A percentile compares a stretch with the other conserved stretches of the same genome.
Conservation (phyloP, 495 filamentous ascomycete genomes). For the Platismatia glauca region DNA sequence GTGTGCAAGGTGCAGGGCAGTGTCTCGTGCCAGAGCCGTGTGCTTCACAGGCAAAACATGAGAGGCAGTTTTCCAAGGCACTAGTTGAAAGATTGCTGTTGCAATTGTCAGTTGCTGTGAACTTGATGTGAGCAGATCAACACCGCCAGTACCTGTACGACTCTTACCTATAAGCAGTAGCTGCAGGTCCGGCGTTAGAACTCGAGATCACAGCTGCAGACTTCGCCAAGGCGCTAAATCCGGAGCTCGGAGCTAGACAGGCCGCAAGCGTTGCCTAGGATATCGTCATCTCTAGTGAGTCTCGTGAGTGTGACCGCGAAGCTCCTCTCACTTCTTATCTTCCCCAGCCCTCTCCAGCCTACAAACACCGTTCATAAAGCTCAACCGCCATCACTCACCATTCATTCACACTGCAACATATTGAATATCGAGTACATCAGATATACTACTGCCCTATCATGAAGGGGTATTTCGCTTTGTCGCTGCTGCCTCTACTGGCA, state of each 20-base stretch:
- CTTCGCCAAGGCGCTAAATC: slow-evolving; percentile 3
- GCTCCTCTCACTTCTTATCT: slow-evolving; percentile 37
- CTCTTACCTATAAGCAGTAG: background rate
- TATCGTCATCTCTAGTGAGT: no score
- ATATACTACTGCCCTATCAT: slow-evolving; percentile 42
- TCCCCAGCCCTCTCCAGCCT: slow-evolving; percentile 35
- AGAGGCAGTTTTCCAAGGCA: background rate
- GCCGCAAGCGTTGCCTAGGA: background rate
- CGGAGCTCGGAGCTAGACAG: background rate
- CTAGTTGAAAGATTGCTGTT: background rate
- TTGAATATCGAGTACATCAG: slow-evolving; percentile 15
- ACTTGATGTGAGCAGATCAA: background rate
- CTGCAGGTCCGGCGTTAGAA: background rate
- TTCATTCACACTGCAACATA: slow-evolving; percentile 16
- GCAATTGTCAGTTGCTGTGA: background rate
- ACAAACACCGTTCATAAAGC: slow-evolving; percentile 23
- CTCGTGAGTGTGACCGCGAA: no score
- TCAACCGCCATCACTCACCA: slow-evolving; percentile 10
- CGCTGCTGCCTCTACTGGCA: slow-evolving; percentile 55
- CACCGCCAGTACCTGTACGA: background rate
- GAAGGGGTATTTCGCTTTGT: slow-evolving; percentile 61
- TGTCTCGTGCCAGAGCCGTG: slow-evolving; percentile 20
- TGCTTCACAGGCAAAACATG: slow-evolving; percentile 6
- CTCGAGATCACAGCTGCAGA: background rate
- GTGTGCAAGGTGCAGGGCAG: slow-evolving; percentile 6